These are phyloP conservation scores for Candida sphagnicola DNA, from an alignment of 805 yeast species.

Conservation along the genomic window DNA sequence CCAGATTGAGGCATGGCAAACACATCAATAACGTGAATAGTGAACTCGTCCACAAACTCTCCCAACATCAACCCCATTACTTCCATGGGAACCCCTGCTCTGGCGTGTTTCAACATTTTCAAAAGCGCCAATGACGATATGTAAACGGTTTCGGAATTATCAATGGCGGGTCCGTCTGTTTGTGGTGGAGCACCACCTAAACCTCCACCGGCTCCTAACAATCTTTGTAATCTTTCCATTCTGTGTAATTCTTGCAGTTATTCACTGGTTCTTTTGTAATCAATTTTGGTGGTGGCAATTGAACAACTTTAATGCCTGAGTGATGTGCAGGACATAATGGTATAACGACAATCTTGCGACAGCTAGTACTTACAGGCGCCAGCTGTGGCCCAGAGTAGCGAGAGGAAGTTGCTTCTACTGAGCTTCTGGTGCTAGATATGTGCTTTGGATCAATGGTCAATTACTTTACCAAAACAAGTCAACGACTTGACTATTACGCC, in stretches of 20 bases:
- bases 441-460: too few relatives aligned
- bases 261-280: too few relatives aligned
- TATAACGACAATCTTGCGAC: too few relatives aligned
- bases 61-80: constrained; percentile 98
- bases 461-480: too few relatives aligned
- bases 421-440: too few relatives aligned
- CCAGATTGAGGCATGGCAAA: constrained; percentile 99
- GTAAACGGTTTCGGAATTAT: constrained; percentile 93
- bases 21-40: constrained; percentile 95
- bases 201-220: constrained; percentile 42
- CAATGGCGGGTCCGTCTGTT: constrained; percentile 77
- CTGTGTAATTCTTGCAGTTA: constrained; percentile 1
- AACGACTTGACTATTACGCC: too few relatives aligned
- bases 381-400: too few relatives aligned
- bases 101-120: constrained; percentile 96
- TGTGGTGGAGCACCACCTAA: constrained; percentile 43
- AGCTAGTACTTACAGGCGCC: too few relatives aligned
- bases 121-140: constrained; percentile 91
- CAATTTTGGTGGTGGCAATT: constrained; percentile 14
- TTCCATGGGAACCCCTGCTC: constrained; percentile 81
- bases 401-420: too few relatives aligned
- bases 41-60: constrained; percentile 94
- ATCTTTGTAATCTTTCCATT: constrained; percentile 49
- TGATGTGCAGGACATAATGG: constrained; percentile 1
- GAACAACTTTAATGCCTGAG: not conserved